Conservation (phyloP, 106 monocot species). For the Amphibolis antarctica region DNA sequence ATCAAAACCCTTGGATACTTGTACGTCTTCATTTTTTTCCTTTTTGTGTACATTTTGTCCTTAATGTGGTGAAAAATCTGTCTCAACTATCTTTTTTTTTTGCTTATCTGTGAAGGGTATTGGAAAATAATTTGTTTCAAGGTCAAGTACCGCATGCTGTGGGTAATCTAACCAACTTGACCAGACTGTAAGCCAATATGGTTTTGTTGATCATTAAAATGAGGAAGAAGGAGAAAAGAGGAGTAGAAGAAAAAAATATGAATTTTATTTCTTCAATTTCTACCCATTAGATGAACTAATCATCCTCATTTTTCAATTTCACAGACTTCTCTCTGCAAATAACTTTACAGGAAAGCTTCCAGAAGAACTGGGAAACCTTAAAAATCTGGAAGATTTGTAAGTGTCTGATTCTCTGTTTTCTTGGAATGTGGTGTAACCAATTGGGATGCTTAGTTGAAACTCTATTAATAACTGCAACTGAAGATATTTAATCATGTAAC, state of each 20-base stretch:
- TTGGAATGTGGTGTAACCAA: neutral
- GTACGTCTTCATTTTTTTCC: neutral
- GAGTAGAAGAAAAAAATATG: neutral
- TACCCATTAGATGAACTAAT: neutral
- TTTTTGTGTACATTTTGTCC: neutral
- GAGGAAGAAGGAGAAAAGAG: no score
- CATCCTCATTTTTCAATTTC: neutral
- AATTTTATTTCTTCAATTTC: neutral
- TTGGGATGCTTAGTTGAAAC: no score
- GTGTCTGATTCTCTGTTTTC: neutral
- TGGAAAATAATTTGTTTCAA: constrained; percentile 14
- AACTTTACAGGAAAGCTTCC: constrained; percentile 19
- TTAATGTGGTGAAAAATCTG: neutral
- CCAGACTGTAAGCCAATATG: constrained; percentile 11
- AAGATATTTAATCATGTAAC: no score
- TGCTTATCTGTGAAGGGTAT: constrained; percentile 10
- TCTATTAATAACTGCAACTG: no score
- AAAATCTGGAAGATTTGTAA: constrained; percentile 14
- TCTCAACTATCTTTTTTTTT: neutral
- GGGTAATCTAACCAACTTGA: constrained; percentile 6
- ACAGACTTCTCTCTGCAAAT: constrained; percentile 19
- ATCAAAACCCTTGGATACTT: constrained; percentile 2
- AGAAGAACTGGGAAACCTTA: constrained; percentile 8
- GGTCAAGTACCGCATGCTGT: constrained; percentile 10
- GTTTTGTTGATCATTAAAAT: neutral